Evolutionary conservation across 2,329 filamentous ascomycete genomes (phyloP).

Genomic region (Hymenoscyphus infarciens): DNA sequence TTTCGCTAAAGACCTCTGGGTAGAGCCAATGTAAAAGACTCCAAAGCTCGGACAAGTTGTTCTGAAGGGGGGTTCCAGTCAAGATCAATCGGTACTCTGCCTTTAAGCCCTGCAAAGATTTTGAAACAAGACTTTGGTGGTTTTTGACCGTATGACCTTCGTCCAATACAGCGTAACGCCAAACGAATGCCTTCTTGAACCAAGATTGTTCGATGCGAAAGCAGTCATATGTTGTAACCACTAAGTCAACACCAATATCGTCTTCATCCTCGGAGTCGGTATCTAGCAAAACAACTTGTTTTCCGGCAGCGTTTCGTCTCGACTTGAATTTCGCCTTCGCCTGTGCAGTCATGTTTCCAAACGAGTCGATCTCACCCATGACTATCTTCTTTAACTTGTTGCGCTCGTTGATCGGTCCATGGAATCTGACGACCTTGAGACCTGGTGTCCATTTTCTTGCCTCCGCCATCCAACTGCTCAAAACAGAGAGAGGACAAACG

Average conservation of each 20-base stretch:
- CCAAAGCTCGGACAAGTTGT: conserved; percentile 56
- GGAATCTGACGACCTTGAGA: conserved; percentile 45
- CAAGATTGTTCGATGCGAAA: conserved; percentile 44
- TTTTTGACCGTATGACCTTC: conserved; percentile 51
- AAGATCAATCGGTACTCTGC: conserved; percentile 37
- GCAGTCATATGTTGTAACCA: conserved; percentile 50
- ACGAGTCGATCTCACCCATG: conserved; percentile 43
- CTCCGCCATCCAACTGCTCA: conserved; percentile 47
- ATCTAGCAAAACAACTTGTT: conserved; percentile 24
- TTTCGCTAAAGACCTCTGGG: conserved; percentile 52
- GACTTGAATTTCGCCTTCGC: conserved; percentile 29
- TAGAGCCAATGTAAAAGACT: conserved; percentile 55
- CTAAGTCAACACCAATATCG: conserved; percentile 38
- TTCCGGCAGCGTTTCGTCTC: conserved; percentile 21
- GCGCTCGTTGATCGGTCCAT: conserved; percentile 43
- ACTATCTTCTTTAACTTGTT: conserved; percentile 45
- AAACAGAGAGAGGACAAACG: conserved; percentile 48
- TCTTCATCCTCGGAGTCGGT: conserved; percentile 32
- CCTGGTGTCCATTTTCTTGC: conserved; percentile 45
- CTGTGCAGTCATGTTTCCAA: conserved; percentile 38
- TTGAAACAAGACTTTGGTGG: conserved; percentile 35
- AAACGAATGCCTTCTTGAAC: conserved; percentile 49
- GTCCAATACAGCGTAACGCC: conserved; percentile 51
- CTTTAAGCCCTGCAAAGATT: conserved; percentile 34
- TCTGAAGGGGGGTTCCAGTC: conserved; percentile 53